Percentiles rank a stretch among this genome's conserved stretches.
Conservation (phyloP, 495 filamentous ascomycete species). For the Xylaria castorea region DNA sequence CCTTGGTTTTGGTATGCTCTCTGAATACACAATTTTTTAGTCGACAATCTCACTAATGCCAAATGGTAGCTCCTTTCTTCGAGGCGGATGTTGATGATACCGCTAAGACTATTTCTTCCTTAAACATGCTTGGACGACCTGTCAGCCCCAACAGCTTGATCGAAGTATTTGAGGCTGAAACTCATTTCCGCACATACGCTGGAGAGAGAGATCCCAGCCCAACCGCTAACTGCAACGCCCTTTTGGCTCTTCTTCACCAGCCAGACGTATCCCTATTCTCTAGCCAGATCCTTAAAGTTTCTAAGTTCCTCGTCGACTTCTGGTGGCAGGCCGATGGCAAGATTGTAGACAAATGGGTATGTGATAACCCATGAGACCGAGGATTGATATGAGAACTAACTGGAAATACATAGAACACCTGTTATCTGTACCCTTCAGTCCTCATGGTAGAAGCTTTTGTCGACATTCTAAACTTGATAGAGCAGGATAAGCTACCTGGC, state of each 20-base stretch:
- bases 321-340: constrained; percentile 34
- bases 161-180: constrained; percentile 42
- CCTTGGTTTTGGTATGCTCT: constrained; percentile 36
- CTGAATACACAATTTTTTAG: background rate
- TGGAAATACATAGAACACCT: constrained; percentile 29
- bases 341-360: constrained; percentile 41
- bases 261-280: constrained; percentile 27
- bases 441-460: constrained; percentile 34
- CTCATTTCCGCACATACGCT: constrained; percentile 50
- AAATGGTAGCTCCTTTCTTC: constrained; percentile 38
- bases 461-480: constrained; percentile 32
- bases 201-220: constrained; percentile 49
- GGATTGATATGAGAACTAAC: constrained; percentile 2
- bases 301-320: constrained; percentile 36
- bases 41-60: constrained; percentile 6
- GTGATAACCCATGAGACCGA: background rate
- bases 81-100: constrained; percentile 58
- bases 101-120: constrained; percentile 47
- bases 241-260: constrained; percentile 43
- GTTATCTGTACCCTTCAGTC: constrained; percentile 32
- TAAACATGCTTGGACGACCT: constrained; percentile 40
- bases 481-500: constrained; percentile 28
- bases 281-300: constrained; percentile 30
- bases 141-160: constrained; percentile 41
- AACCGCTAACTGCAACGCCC: constrained; percentile 54